Evolutionary conservation across 2,329 filamentous ascomycete genomes (phyloP).

Genomic region (Aspergillus floridensis): DNA sequence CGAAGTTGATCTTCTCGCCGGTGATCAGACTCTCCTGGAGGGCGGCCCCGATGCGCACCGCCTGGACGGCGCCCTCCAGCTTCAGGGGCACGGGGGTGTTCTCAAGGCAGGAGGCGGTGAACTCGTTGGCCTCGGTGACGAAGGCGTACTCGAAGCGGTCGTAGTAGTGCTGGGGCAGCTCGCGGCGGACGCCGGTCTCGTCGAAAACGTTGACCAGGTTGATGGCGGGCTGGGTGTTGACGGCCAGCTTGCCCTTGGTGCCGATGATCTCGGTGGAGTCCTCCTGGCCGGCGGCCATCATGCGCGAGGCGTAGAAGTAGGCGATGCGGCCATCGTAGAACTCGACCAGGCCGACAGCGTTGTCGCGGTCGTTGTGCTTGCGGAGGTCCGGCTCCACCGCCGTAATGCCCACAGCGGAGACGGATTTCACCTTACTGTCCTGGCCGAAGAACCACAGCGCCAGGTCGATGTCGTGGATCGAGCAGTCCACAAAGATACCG

Average conservation of each 20-base stretch:
- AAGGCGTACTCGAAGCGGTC: slow-evolving; percentile 65
- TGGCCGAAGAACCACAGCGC: slow-evolving; percentile 63
- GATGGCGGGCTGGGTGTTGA: slow-evolving; percentile 59
- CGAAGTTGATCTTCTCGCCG: not conserved
- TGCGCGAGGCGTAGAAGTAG: slow-evolving; percentile 62
- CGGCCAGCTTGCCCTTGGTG: slow-evolving; percentile 61
- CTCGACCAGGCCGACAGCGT: slow-evolving; percentile 63
- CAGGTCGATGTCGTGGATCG: slow-evolving; percentile 68
- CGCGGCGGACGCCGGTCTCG: slow-evolving; percentile 53
- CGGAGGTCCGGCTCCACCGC: slow-evolving; percentile 58
- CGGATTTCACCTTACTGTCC: slow-evolving; percentile 54
- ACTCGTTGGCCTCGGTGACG: slow-evolving; percentile 63
- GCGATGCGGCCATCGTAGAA: slow-evolving; percentile 64
- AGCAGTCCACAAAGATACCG: slow-evolving; percentile 70
- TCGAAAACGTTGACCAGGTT: slow-evolving; percentile 59
- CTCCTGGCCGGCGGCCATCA: slow-evolving; percentile 68
- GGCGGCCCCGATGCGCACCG: not conserved
- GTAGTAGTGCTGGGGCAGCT: slow-evolving; percentile 63
- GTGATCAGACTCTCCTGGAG: not conserved
- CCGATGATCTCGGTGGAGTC: slow-evolving; percentile 68
- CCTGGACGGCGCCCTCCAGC: not conserved
- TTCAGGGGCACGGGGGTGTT: not conserved
- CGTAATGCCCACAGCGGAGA: slow-evolving; percentile 57
- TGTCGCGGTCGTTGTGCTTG: slow-evolving; percentile 60
- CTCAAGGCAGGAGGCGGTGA: slow-evolving; percentile 27